These are phyloP conservation scores for Alternaria brassicicola DNA, from an alignment of 2,329 filamentous ascomycete species.

Conservation along the genomic window DNA sequence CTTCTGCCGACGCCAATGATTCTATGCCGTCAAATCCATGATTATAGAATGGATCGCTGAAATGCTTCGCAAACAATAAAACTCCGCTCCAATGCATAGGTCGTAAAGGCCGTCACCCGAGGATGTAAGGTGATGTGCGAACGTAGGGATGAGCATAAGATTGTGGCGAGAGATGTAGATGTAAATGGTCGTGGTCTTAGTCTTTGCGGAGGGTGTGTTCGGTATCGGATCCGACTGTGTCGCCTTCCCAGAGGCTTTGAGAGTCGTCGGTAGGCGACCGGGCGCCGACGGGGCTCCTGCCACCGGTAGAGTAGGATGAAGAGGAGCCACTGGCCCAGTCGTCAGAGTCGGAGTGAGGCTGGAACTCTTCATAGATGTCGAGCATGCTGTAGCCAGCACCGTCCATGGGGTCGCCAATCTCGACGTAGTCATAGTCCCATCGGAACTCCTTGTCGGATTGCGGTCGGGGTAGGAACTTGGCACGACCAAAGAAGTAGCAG, in stretches of 20 bases:
- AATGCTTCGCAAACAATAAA: slow-evolving; percentile 47
- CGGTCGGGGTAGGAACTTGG: slow-evolving; percentile 79
- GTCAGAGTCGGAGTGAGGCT: slow-evolving; percentile 70
- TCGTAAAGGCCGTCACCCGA: slow-evolving; percentile 43
- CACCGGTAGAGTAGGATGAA: slow-evolving; percentile 72
- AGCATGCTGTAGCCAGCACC: slow-evolving; percentile 59
- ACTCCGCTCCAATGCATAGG: slow-evolving; percentile 46
- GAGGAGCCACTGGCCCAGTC: slow-evolving; percentile 90
- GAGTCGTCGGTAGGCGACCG: slow-evolving; percentile 62
- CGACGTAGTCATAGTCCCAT: slow-evolving; percentile 96
- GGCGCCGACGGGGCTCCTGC: slow-evolving; percentile 59
- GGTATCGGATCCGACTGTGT: slow-evolving; percentile 59
- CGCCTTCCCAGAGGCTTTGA: slow-evolving; percentile 62
- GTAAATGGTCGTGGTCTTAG: slow-evolving; percentile 15
- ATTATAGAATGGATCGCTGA: slow-evolving; percentile 34
- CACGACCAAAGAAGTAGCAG: slow-evolving; percentile 81
- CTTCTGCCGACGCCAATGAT: slow-evolving; percentile 23
- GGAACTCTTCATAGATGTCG: slow-evolving; percentile 61
- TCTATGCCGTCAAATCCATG: slow-evolving; percentile 32
- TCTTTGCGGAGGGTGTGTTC: slow-evolving; percentile 41
- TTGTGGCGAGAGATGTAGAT: slow-evolving; percentile 12
- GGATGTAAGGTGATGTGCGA: slow-evolving; percentile 26
- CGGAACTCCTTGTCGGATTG: slow-evolving; percentile 85
- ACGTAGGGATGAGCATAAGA: slow-evolving; percentile 32
- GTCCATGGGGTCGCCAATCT: slow-evolving; percentile 71